phyloP scores from a whole-genome alignment of 768 basidiomycete species.

The Symmetrospora coprosmae region DNA sequence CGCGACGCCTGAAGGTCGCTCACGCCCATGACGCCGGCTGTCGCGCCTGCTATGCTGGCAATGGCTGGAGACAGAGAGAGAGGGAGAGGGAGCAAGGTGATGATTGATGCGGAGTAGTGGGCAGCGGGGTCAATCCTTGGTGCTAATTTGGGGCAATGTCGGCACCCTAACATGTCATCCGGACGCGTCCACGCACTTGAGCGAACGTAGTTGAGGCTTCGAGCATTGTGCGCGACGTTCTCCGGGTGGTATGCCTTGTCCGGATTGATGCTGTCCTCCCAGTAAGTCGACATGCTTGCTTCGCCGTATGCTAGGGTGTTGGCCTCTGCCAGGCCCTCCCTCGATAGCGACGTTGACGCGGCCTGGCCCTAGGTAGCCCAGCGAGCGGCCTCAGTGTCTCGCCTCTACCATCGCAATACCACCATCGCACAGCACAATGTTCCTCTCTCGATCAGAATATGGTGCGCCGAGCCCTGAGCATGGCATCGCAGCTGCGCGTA shows the following conservation, averaged over 20 bases:
- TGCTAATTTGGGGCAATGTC: too few species aligned
- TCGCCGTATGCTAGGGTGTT: too few species aligned
- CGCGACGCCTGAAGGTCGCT: not conserved
- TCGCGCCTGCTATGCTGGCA: not conserved
- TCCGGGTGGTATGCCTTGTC: not conserved
- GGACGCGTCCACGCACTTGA: not conserved
- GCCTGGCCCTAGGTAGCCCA: too few species aligned
- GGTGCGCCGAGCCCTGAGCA: not conserved
- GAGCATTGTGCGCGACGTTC: slow-evolving; percentile 11
- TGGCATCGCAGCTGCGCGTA: not conserved
- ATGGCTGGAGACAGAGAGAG: not conserved
- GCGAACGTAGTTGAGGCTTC: slow-evolving; percentile 5
- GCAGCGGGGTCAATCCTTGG: not conserved
- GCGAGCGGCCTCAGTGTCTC: not conserved
- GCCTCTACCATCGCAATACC: not conserved
- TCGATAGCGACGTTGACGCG: too few species aligned
- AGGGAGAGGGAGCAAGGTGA: not conserved
- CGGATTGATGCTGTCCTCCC: not conserved
- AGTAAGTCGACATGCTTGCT: not conserved
- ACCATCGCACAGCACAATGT: not conserved
- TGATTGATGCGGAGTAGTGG: not conserved
- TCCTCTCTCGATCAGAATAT: slow-evolving; percentile 13
- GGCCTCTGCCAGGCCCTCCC: too few species aligned
- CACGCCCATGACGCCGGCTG: slow-evolving; percentile 9
- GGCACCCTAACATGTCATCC: too few species aligned